Evolutionary conservation across 805 yeast genomes (phyloP).

Genomic region (Barnettozyma sucrosica): DNA sequence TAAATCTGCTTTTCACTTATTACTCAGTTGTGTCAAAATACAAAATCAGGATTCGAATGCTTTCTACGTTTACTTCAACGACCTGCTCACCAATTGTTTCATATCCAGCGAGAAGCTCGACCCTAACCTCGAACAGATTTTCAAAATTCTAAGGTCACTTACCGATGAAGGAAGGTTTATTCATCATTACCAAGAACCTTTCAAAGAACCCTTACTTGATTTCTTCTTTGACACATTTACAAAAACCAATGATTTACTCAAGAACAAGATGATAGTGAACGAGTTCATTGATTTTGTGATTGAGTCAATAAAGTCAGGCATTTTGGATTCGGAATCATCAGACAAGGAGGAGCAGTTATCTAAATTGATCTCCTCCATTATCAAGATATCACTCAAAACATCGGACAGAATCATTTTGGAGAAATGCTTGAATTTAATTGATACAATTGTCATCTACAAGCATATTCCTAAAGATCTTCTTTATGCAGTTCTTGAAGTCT

Average conservation of each 20-base stretch:
- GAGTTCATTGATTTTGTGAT: constrained; percentile 33
- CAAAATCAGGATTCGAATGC: constrained; percentile 45
- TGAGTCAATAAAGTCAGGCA: constrained; percentile 41
- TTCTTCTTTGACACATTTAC: constrained; percentile 32
- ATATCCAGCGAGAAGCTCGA: constrained; percentile 31
- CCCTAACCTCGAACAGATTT: constrained; percentile 45
- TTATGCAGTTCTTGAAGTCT: constrained; percentile 34
- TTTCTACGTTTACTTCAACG: constrained; percentile 52
- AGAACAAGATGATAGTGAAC: constrained; percentile 13
- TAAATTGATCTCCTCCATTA: constrained; percentile 29
- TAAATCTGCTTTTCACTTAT: constrained; percentile 43
- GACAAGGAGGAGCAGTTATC: constrained; percentile 29
- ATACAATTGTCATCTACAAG: constrained; percentile 40
- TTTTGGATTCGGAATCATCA: constrained; percentile 10
- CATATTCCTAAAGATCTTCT: constrained; percentile 38
- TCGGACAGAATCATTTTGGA: constrained; percentile 32
- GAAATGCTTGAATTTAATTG: constrained; percentile 37
- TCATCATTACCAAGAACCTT: constrained; percentile 44
- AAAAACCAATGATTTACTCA: constrained; percentile 23
- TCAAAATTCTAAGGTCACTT: constrained; percentile 40
- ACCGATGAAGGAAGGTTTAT: constrained; percentile 51
- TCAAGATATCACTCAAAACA: constrained; percentile 36
- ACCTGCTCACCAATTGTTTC: constrained; percentile 42
- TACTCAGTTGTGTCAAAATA: constrained; percentile 47
- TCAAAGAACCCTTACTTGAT: constrained; percentile 33